Percentiles rank a stretch among this genome's conserved stretches.
These are phyloP conservation scores for Truncatella angustata DNA, from an alignment of 2,329 filamentous ascomycete species.

Conservation along the genomic window DNA sequence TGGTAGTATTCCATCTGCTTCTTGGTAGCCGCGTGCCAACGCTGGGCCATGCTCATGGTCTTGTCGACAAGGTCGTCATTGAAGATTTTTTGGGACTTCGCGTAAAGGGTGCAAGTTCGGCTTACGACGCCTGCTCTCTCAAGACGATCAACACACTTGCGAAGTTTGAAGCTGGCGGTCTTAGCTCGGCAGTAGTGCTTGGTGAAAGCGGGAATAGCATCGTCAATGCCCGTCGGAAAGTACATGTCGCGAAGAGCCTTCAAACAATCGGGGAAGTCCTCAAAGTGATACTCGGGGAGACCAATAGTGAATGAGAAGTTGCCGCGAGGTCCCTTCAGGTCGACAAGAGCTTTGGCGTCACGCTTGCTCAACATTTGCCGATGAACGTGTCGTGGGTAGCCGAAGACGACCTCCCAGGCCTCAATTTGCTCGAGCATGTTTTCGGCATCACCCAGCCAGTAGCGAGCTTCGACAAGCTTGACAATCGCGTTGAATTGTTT, in stretches of 20 bases:
- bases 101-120: background rate
- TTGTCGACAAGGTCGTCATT: background rate
- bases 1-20: slow-evolving; percentile 6
- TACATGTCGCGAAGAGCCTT: slow-evolving; percentile 3
- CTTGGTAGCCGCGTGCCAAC: slow-evolving; percentile 8
- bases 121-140: background rate
- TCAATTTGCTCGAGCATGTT: background rate
- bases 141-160: background rate
- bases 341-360: background rate
- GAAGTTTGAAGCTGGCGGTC: slow-evolving; percentile 1
- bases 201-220: slow-evolving; percentile 9
- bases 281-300: background rate
- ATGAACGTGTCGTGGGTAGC: slow-evolving; percentile 5
- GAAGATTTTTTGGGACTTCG: background rate
- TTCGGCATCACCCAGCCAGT: slow-evolving; percentile 9
- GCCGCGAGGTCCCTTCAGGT: background rate
- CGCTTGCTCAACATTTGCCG: background rate
- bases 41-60: background rate
- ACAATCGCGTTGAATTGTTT: slow-evolving; percentile 7
- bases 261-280: slow-evolving; percentile 6
- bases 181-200: slow-evolving; percentile 8
- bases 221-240: slow-evolving; percentile 13
- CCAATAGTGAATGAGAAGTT: background rate
- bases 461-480: slow-evolving; percentile 10
- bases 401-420: slow-evolving; percentile 11